Percentiles rank a stretch among this genome's conserved stretches.
Conservation (phyloP, 805 yeast species). For the Phaffomyces opuntiae region DNA sequence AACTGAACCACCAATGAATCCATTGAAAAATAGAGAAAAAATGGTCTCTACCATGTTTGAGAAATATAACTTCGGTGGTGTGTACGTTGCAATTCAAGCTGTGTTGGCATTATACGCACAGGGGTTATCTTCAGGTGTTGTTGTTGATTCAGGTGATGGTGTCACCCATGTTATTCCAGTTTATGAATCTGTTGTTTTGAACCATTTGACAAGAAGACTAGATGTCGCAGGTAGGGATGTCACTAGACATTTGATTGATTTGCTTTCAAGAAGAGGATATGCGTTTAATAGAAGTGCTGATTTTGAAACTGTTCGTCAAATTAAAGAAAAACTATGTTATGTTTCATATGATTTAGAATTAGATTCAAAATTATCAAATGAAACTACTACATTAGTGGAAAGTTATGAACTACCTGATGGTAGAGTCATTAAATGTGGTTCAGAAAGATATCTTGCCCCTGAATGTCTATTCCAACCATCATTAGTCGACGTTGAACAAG, state of each 20-base stretch:
- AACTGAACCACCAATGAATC: conserved; percentile 99
- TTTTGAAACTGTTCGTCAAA: conserved; percentile 96
- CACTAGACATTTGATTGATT: conserved; percentile 88
- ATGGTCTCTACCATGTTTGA: conserved; percentile 95
- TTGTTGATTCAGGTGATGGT: conserved; percentile 98
- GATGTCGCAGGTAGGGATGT: conserved; percentile 99
- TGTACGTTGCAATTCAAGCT: conserved; percentile 94
- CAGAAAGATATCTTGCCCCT: conserved; percentile 94
- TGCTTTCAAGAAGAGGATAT: conserved; percentile 90
- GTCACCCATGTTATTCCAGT: conserved; percentile 84
- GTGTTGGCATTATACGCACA: conserved; percentile 97
- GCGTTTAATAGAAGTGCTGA: conserved; percentile 98
- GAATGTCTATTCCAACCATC: conserved; percentile 96
- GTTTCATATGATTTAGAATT: conserved; percentile 90
- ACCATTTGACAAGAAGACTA: conserved; percentile 83
- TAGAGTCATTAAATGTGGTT: conserved; percentile 85
- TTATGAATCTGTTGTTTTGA: conserved; percentile 93
- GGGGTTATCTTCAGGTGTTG: conserved; percentile 94
- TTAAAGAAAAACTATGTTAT: conserved; percentile 92
- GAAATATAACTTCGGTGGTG: conserved; percentile 83
- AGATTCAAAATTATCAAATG: conserved; percentile 81
- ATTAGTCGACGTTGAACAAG: conserved; percentile 92
- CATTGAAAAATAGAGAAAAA: conserved; percentile 75
- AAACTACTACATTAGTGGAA: conserved; percentile 93
- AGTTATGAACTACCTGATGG: conserved; percentile 95